Base-by-base conservation (phyloP, 345 rosid species). In the Ailanthus altissimus region DNA sequence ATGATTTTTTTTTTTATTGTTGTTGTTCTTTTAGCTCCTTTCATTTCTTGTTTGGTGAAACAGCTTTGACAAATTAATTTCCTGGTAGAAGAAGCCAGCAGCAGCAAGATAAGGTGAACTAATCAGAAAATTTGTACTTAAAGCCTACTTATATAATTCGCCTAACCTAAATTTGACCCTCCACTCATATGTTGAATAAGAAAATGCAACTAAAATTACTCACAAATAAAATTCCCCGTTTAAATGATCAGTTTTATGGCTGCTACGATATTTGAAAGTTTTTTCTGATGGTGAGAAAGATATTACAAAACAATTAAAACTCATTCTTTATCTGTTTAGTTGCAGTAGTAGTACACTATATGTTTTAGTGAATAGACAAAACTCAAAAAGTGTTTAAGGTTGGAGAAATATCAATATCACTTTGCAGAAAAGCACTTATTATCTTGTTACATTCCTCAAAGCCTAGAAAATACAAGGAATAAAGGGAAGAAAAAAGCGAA, bases 21-120 rank as follows among this genome's bases (percentile, higher is more conserved):
- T 58, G 12, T 59, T 59, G 16, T 59, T 57, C 38, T 32, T 57
- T 21, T 20, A 18, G 0, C 7, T 11, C 42, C 3, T 32, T 16
- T 5, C 4, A 18, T 73, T 61, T 32, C 28, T 28, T 61, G 45
- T 60, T 74, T 74, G 69, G 46, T 61, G 32, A 74, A 49, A 20
- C n/a, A 46, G 45, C 8, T 60, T 18, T 74, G 68, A 61, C 59
- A 46, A 2, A 20, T 74, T 32, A 32, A 32, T 61, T 58, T 60
- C 67, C 13, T 28, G 13, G 42, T 13, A 21, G 16, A 71, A 21
- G 46, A 71, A 54, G 20, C 61, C 26, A 69, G 38, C 64, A 40
- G n/a, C 13, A 43, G 5, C 38, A 38, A 25, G 6, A n/a, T 38
- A 9, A 3, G 6, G n/a, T 5, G 6, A 66, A 36, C 23, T 63